Evolutionary conservation across 768 basidiomycete species (phyloP), one percentile per base, ranked within the genome.

Genomic region (Suillus decipiens): DNA sequence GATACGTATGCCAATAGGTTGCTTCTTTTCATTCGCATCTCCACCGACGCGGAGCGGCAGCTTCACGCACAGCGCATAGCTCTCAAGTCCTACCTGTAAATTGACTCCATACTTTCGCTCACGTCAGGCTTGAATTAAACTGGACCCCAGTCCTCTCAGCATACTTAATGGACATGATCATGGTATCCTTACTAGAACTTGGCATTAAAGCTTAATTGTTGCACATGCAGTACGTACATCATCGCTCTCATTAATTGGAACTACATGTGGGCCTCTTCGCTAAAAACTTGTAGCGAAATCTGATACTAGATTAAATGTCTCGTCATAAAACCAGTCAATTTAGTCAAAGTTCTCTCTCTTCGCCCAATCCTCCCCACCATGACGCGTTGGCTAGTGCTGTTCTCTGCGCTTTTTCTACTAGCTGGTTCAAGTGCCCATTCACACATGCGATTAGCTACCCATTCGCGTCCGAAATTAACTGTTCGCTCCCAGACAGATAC

Each of bases 391-490:
- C 51, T 61, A n/a, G 53, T 51, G 33, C 28, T 45, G n/a, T 51
- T 61, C 45, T 54, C 41, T 61, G 50, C 31, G 9, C 51, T 64
- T 43, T 31, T 11, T 31, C 19, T 53, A 11, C 34, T 61, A 19
- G 17, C 36, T 31, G 17, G 28, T 57, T 28, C 56, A 28, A 57
- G 17, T 41, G 39, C 56, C 39, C 56, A 41, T 39, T 28, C 55
- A 39, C 55, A 8, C 50, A 19, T n/a, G 14, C 37, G 34, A 17
- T 47, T 36, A 15, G 10, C 14, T 42, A 22, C 50, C 15, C 58
- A 50, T 55, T 61, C 50, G 19, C 50, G 61, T 19, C 61, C 61
- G 24, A 31, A 41, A 61, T 41, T 61, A 22, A 37, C 2, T 33
- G 17, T 31, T 36, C 61, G 41, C 36, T 62, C 57, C 11, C 37